Percentiles rank a stretch among this genome's conserved stretches.
These are phyloP conservation scores for Trichoderma harzianum DNA, from an alignment of 2,329 filamentous ascomycete species.

Conservation along the genomic window DNA sequence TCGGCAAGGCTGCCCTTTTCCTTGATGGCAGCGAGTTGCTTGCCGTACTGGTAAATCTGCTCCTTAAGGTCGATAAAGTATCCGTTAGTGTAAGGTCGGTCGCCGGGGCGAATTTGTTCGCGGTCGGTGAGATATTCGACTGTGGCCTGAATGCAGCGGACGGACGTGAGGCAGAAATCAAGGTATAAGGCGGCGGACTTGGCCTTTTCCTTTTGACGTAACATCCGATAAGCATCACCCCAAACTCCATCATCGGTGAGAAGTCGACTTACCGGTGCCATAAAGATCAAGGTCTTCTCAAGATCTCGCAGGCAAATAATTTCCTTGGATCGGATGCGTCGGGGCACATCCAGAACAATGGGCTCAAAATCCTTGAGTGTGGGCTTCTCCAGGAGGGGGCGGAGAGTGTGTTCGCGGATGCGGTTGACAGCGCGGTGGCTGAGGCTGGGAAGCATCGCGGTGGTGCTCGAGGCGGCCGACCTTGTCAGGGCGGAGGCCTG, in stretches of 20 bases:
- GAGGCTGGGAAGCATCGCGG: slow-evolving; percentile 56
- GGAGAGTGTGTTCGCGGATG: slow-evolving; percentile 75
- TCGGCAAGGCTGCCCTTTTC: slow-evolving; percentile 59
- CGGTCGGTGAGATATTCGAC: slow-evolving; percentile 81
- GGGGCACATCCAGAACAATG: slow-evolving; percentile 73
- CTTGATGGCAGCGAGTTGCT: slow-evolving; percentile 73
- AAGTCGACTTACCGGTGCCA: slow-evolving; percentile 84
- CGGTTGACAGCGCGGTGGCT: slow-evolving; percentile 68
- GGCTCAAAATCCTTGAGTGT: slow-evolving; percentile 76
- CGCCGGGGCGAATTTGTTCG: slow-evolving; percentile 78
- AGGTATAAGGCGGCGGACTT: slow-evolving; percentile 70
- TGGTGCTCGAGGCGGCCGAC: slow-evolving; percentile 50
- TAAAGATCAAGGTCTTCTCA: slow-evolving; percentile 87
- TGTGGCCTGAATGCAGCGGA: slow-evolving; percentile 85
- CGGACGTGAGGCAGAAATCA: slow-evolving; percentile 84
- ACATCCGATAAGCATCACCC: slow-evolving; percentile 66
- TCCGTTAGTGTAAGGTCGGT: slow-evolving; percentile 89
- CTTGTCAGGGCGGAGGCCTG: slow-evolving; percentile 57
- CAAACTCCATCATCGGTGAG: slow-evolving; percentile 53
- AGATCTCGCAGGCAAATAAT: slow-evolving; percentile 90
- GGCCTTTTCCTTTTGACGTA: slow-evolving; percentile 73
- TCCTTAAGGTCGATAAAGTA: slow-evolving; percentile 97
- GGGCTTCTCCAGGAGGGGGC: slow-evolving; percentile 71
- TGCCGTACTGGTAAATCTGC: slow-evolving; percentile 86
- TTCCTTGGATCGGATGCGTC: slow-evolving; percentile 76